Base-by-base conservation (phyloP, 345 rosid species). In the Citrus mangshanensis region DNA sequence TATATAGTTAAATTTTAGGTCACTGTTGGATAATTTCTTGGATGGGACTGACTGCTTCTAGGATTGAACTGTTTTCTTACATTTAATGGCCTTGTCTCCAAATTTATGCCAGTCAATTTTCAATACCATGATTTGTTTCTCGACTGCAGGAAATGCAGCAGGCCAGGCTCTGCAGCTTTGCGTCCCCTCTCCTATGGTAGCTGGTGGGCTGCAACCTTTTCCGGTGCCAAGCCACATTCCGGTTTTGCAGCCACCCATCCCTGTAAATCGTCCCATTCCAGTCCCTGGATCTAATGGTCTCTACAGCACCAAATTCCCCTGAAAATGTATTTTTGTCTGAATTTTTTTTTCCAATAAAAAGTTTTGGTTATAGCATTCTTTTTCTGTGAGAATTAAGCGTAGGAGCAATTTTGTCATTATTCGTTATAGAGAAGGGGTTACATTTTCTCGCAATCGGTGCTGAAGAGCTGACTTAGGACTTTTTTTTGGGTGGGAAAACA, bases 181-280 rank as follows among this genome's bases (percentile, higher is more conserved):
- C 42, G 73, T 84, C 46, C 84, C 92, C 21, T 86, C 86, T 46
- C 88, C 92, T 64, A 79, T 81, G 61, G 65, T 86, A 37, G 79
- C 85, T 49, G 56, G 74, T 68, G 91, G 90, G 35, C 85, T 82
- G 83, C 89, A 86, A 74, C 83, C 86, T 21, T 80, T 80, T 54
- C 75, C 84, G 7, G 74, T 83, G 81, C 83, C 89, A 37, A 62
- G 76, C 60, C 87, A 86, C 70, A 67, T 85, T 77, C 87, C 88
- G 7, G 76, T 78, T 60, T 65, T 91, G 81, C 93, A 91, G 59
- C 81, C 90, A 16, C 85, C 87, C 42, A 77, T 83, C 63, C 85
- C 91, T 0, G 60, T 74, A 16, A 84, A 79, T 73, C 77, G 70
- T 32, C 75, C 86, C 58, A 70, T 79, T 42, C 86, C 81, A 49